These are phyloP conservation scores for Euphorbia celastroides DNA, from an alignment of 441 rosid species.

Conservation along the genomic window DNA sequence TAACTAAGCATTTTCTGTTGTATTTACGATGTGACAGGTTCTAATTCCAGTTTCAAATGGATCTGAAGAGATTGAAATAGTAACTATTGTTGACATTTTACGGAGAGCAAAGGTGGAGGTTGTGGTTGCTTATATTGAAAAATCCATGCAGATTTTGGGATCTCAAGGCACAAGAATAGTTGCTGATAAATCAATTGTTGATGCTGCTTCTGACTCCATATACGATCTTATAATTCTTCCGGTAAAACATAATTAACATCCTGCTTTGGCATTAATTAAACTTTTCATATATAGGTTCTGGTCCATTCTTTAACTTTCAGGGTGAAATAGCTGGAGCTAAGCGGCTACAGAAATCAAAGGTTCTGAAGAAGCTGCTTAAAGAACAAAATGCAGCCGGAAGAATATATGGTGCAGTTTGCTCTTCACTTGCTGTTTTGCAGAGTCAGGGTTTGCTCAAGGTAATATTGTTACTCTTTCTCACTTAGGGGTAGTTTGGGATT, in stretches of 20 bases:
- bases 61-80: constrained; percentile 74
- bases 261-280: neutral
- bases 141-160: constrained; percentile 49
- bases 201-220: constrained; percentile 43
- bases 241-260: constrained; percentile 36
- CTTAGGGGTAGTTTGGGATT: too few species aligned
- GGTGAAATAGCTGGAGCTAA: constrained; percentile 24
- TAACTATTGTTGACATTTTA: constrained; percentile 63
- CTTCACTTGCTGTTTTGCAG: constrained; percentile 36
- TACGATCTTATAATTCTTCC: constrained; percentile 84
- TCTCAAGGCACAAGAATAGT: constrained; percentile 76
- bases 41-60: constrained; percentile 87
- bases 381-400: constrained; percentile 34
- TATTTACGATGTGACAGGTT: constrained; percentile 44
- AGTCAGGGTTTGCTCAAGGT: too few species aligned
- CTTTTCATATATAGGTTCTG: neutral
- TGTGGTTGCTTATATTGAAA: constrained; percentile 77
- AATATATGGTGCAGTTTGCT: constrained; percentile 69
- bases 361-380: too few species aligned
- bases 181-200: constrained; percentile 66
- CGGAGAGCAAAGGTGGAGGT: constrained; percentile 82
- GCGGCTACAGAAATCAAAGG: too few species aligned
- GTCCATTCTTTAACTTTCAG: neutral
- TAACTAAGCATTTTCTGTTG: constrained; percentile 6
- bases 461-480: neutral